Conservation (phyloP, 352 stramenopile genomes). For the Pythium rishiriense region DNA sequence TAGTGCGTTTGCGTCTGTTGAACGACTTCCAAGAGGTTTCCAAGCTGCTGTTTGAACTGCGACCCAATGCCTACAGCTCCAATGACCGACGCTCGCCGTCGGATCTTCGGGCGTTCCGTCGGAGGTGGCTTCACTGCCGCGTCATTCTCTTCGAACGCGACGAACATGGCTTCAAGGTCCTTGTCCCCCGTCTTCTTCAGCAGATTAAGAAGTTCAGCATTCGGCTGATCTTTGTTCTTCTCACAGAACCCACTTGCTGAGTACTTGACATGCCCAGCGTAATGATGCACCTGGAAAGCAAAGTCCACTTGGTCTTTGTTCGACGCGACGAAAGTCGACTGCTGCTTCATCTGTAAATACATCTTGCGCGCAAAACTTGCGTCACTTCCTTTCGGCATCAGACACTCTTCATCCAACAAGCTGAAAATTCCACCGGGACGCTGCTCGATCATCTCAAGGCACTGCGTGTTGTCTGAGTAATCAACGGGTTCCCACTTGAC, state of each 20-base stretch:
- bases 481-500: constrained; percentile 67
- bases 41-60: constrained; percentile 94
- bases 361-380: constrained; percentile 72
- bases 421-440: constrained; percentile 76
- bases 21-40: constrained; percentile 91
- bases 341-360: constrained; percentile 62
- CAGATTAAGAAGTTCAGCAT: constrained; percentile 68
- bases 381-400: constrained; percentile 81
- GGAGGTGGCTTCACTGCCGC: constrained; percentile 16
- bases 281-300: constrained; percentile 81
- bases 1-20: constrained; percentile 96
- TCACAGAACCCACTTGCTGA: constrained; percentile 77
- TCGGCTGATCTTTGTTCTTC: constrained; percentile 89
- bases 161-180: constrained; percentile 63
- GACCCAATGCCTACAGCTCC: constrained; percentile 80
- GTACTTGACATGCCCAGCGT: constrained; percentile 79
- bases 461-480: constrained; percentile 73
- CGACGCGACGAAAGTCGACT: constrained; percentile 60
- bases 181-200: constrained; percentile 62
- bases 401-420: constrained; percentile 84
- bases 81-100: constrained; percentile 69
- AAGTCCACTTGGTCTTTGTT: constrained; percentile 69
- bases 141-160: constrained; percentile 67
- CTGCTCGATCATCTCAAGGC: constrained; percentile 85
- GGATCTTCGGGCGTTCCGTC: constrained; percentile 48